Conservation (phyloP, 129 eudicot genomes). For the Flaveria trinervia region DNA sequence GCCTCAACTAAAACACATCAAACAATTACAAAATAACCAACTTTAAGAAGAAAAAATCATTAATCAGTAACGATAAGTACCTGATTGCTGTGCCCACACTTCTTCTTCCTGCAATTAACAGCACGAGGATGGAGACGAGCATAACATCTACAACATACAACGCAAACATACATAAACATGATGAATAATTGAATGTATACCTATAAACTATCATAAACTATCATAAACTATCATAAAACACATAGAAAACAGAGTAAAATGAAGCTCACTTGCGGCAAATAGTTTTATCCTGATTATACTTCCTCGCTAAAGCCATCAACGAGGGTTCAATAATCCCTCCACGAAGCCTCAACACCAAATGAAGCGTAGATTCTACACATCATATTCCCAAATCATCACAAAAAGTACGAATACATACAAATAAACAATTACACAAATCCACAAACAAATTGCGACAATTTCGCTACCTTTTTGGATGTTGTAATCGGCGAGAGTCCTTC, state of each 20-base stretch:
- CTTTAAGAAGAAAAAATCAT: background rate
- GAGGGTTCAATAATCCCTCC: conserved; percentile 72
- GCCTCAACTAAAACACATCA: conserved; percentile 49
- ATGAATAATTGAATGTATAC: background rate
- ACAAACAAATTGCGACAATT: background rate
- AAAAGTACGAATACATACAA: background rate
- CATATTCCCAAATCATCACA: background rate
- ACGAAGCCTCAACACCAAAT: conserved; percentile 69
- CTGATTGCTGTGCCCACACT: conserved; percentile 68
- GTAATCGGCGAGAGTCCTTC: conserved; percentile 65
- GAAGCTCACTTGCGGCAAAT: conserved; percentile 62
- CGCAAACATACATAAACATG: background rate
- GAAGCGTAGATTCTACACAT: conserved; percentile 57
- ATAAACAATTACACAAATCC: background rate
- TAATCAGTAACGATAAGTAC: background rate
- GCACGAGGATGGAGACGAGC: conserved; percentile 67
- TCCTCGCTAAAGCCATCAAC: conserved; percentile 65
- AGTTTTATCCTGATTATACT: conserved; percentile 64
- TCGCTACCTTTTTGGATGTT: conserved; percentile 57
- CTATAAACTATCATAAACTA: background rate
- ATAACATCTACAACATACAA: conserved; percentile 36
- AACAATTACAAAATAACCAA: background rate
- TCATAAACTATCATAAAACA: background rate
- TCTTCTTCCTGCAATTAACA: conserved; percentile 65
- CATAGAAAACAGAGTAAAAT: background rate